Base-by-base conservation (phyloP, 2,329 filamentous ascomycete genomes). In the Paraconiothyrium sp. region DNA sequence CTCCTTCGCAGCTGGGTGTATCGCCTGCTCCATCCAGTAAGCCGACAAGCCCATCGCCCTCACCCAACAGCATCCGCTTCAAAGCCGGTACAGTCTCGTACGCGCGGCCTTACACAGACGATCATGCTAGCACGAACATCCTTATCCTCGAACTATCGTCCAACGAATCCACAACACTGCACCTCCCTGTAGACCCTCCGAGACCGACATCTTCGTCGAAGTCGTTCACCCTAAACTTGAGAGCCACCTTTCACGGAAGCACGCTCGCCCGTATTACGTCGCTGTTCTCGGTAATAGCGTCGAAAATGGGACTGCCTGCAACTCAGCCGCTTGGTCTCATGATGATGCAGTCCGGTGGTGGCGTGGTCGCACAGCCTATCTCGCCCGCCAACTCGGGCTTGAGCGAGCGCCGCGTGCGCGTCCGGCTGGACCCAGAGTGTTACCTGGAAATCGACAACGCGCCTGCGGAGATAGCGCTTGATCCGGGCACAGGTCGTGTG, bases 61-160 rank as follows among this genome's bases (percentile, higher is more conserved):
- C 66, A 27, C 64, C 58, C 11, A 60, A 56, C 35, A 60, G 49
- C 48, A 66, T 62, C 11, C 65, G 66, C 13, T 51, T 57, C 2
- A 64, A 60, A 48, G 55, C 76, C 10, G 85, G 86, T 4, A 91
- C 87, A 83, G 88, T 97, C 32, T 88, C 88, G 65, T 98, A 98
- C 71, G 88, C 92, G 14, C 88, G 94, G 6, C 94, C 94, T 0
- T 96, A 90, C 71, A 89, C 93, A n/a, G 93, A 97, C 76, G 88
- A 92, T 57, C 84, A 84, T 24, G 80, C 90, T 0, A 84, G 88
- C 61, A 91, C 94, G 74, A 70, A 72, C 50, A 66, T 70, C 13
- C 84, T 97, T 24, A 84, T 98, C 30, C 81, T 97, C 2, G 93
- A 98, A 76, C 90, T 96, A 54, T 72, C 72, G 1, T 47, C 62